A percentile compares a stretch with the other conserved stretches of the same genome.
Evolutionary conservation across 2,329 filamentous ascomycete genomes (phyloP).

Genomic region (Trichoderma brevicompactum): DNA sequence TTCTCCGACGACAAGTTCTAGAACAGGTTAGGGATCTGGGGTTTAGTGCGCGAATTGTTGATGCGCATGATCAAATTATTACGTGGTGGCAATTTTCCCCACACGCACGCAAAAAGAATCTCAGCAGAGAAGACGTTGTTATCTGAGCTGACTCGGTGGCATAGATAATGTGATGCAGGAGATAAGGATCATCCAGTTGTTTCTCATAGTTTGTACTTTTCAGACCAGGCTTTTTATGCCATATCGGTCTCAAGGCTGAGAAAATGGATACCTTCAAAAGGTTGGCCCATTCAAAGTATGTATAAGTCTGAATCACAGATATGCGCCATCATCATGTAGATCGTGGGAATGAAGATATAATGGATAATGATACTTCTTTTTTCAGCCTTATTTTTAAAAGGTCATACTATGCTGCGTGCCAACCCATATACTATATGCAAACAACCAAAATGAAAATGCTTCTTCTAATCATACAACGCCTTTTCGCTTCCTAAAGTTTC

Average conservation of each 20-base stretch:
- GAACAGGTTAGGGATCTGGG: slow-evolving; percentile 1
- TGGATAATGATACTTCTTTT: background rate
- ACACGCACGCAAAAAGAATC: background rate
- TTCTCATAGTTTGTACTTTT: too few relatives aligned
- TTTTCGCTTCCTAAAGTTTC: background rate
- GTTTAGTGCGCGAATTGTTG: slow-evolving; percentile 15
- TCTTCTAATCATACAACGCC: slow-evolving; percentile 3
- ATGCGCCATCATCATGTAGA: too few relatives aligned
- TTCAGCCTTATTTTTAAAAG: background rate
- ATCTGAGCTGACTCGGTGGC: background rate
- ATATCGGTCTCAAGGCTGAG: too few relatives aligned
- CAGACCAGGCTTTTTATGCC: too few relatives aligned
- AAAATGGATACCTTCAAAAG: too few relatives aligned
- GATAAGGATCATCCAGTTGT: too few relatives aligned
- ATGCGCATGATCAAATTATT: slow-evolving; percentile 14
- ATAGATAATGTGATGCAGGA: background rate
- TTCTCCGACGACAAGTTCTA: background rate
- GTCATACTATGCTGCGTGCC: slow-evolving; percentile 3
- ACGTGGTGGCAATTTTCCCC: slow-evolving; percentile 16
- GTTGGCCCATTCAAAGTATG: too few relatives aligned
- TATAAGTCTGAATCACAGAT: too few relatives aligned
- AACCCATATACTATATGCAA: background rate
- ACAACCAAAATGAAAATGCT: background rate
- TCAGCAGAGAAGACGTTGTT: background rate
- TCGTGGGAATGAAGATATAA: background rate